phyloP scores from a whole-genome alignment of 1,284 basidiomycete species.

The Cutaneotrichosporon sp. region DNA sequence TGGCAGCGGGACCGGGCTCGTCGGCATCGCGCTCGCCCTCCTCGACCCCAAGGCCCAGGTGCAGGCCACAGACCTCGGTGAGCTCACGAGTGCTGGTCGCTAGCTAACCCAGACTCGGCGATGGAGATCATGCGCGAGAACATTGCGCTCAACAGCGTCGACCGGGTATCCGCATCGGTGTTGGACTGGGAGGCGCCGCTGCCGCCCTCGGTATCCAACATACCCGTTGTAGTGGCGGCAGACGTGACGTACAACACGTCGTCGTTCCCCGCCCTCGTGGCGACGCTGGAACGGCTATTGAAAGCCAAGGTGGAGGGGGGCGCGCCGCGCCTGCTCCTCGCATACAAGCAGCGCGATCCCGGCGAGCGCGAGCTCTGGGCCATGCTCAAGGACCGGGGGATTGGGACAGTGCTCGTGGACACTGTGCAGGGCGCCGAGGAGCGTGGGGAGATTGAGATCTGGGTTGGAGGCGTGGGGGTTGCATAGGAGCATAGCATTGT shows the following conservation, averaged over 20 bases:
- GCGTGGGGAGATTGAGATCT: conserved; percentile 65
- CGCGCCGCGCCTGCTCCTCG: conserved; percentile 60
- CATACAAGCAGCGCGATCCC: conserved; percentile 78
- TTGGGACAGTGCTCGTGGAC: conserved; percentile 55
- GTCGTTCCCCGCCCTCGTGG: conserved; percentile 63
- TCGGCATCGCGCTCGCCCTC: conserved; percentile 67
- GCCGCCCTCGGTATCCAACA: conserved; percentile 42
- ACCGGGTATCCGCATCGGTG: conserved; percentile 52
- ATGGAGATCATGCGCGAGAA: conserved; percentile 75
- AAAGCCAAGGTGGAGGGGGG: background rate
- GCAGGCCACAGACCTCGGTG: conserved; percentile 70
- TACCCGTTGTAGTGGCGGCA: conserved; percentile 57
- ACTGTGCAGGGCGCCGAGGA: conserved; percentile 61
- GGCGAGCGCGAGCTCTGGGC: conserved; percentile 73
- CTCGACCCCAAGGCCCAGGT: conserved; percentile 29
- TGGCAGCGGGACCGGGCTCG: conserved; percentile 82
- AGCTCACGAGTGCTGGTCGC: conserved; percentile 34
- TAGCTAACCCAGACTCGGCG: conserved; percentile 64
- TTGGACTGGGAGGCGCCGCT: conserved; percentile 74
- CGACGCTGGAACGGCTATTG: conserved; percentile 41
- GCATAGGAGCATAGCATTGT: background rate
- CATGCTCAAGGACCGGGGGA: conserved; percentile 55
- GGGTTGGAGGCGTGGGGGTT: conserved; percentile 55
- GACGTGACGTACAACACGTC: conserved; percentile 87
- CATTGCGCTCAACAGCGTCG: conserved; percentile 59